These are phyloP conservation scores for Gymnopilus junonius DNA, from an alignment of 768 basidiomycete species.

Conservation along the genomic window DNA sequence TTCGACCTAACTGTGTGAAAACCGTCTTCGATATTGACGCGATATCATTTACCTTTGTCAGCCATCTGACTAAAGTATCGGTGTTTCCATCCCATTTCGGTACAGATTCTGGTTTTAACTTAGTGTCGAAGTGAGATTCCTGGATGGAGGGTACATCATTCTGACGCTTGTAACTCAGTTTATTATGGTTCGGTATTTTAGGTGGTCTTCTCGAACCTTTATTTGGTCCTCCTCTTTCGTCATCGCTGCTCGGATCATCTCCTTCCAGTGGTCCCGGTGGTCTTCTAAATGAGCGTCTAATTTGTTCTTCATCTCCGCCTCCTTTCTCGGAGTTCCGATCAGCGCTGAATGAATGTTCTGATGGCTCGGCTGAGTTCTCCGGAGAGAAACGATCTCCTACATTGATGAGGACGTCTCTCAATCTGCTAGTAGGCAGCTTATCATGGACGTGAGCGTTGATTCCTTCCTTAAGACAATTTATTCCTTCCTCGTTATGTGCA, in stretches of 20 bases:
- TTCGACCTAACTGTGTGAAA: conserved; percentile 29
- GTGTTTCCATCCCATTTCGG: conserved; percentile 38
- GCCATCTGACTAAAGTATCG: conserved; percentile 31
- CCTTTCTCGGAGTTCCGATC: neutral
- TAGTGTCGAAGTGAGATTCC: conserved; percentile 33
- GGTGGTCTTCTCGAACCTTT: neutral
- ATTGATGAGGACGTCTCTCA: neutral
- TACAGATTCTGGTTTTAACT: conserved; percentile 32
- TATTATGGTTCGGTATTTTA: neutral
- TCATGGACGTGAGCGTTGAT: neutral
- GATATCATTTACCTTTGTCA: conserved; percentile 30
- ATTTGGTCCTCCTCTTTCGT: neutral
- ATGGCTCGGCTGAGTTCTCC: neutral
- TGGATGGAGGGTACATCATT: neutral
- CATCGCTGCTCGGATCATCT: neutral
- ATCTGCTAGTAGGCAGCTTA: neutral
- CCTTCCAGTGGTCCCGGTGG: neutral
- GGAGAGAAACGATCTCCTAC: neutral
- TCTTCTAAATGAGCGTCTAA: too few relatives aligned
- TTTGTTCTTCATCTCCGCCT: neutral
- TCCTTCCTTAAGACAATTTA: neutral
- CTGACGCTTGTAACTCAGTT: neutral
- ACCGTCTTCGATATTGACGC: conserved; percentile 21
- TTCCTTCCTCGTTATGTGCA: neutral
- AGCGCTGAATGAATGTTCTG: neutral